phyloP scores from a whole-genome alignment of 2,329 filamentous ascomycete genomes.

The Alternaria incomplexa region DNA sequence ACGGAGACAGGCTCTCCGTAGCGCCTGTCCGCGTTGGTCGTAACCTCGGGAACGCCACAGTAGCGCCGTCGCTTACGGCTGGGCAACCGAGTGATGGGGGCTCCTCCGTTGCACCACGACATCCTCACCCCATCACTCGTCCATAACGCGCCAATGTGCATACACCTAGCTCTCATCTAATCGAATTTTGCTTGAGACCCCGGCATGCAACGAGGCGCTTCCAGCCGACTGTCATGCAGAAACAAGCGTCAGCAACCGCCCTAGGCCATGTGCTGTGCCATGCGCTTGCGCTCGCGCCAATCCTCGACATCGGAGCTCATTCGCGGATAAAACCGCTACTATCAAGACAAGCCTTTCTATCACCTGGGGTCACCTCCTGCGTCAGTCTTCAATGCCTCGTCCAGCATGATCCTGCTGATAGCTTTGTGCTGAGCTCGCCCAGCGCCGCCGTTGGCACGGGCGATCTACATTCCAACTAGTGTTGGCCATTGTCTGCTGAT shows the following conservation, averaged over 20 bases:
- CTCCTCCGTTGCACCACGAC: constrained; percentile 1
- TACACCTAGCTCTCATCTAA: background rate
- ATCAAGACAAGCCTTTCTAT: background rate
- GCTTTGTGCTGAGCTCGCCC: background rate
- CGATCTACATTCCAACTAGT: background rate
- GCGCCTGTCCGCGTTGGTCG: background rate
- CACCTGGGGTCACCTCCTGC: background rate
- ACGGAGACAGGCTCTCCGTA: constrained; percentile 1
- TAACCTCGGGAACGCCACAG: constrained; percentile 5
- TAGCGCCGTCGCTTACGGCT: constrained; percentile 3
- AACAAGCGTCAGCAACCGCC: background rate
- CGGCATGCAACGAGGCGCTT: background rate
- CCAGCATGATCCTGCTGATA: background rate
- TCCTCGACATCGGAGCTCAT: background rate
- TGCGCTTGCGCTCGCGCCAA: background rate
- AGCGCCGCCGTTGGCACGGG: background rate
- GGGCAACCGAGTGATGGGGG: background rate
- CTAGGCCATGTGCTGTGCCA: background rate
- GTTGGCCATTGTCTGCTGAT: background rate
- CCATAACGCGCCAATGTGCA: background rate
- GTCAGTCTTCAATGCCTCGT: background rate
- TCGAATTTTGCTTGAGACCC: background rate
- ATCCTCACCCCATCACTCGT: background rate
- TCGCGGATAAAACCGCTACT: background rate
- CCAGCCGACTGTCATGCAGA: background rate